Evolutionary conservation across 1,284 basidiomycete genomes (phyloP), one percentile per base, ranked within the genome.

Genomic region (Boletellus sp.): DNA sequence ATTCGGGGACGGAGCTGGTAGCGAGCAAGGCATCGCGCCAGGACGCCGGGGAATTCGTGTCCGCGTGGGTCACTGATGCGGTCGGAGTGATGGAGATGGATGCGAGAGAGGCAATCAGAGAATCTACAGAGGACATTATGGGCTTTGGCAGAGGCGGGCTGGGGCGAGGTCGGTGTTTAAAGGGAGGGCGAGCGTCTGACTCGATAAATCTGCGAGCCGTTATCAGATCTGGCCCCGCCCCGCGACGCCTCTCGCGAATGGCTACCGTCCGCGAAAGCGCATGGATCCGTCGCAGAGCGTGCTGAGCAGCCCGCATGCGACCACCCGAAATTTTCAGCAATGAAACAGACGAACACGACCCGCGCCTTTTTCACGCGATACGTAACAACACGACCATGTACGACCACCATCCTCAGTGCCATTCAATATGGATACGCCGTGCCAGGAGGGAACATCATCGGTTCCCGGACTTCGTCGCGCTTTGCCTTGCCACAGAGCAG

Each of bases 361-460:
- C n/a, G 48, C 44, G 54, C 43, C 36, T 44, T 50, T 53, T 58
- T 50, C 30, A 15, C 30, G 30, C 48, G 42, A n/a, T 51, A 60
- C 60, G 61, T 60, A 63, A 57, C 53, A 18, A 42, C n/a, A 19
- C 39, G 24, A 30, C 13, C 30, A 13, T 32, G 26, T 28, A 28
- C 10, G 26, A 28, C 26, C 2, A 28, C 26, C 10, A 28, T 28
- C 24, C 22, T 22, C 22, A 22, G 24, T 8, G 24, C 24, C n/a
- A n/a, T 3, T 52, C 43, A 67, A 13, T 58, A 62, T 30, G 63
- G 56, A 49, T 75, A 79, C 22, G 73, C 74, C 8, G 79, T 80
- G n/a, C 74, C 70, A 2, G 68, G 44, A n/a, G 87, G 86, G 59
- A 91, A 89, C n/a, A 88, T 72, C 87, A 94, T 90, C 0, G 89